Evolutionary conservation across 1,139 yeast genomes (phyloP), one percentile per base, ranked within the genome.

Genomic region (Pichia sp.): DNA sequence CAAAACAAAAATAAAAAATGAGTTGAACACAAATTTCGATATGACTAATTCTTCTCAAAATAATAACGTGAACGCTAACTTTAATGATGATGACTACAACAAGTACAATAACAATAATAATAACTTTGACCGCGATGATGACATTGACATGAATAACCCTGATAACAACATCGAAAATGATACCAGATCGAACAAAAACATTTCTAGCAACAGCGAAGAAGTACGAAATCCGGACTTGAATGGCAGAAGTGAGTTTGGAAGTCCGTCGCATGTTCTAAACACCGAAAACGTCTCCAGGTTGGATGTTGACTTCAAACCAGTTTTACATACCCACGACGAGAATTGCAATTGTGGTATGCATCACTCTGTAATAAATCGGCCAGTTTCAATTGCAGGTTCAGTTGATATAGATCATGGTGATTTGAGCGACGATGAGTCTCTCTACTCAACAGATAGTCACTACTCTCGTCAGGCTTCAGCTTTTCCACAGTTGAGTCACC

Each of bases 351-450:
- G 87, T 65, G 72, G 75, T 10, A 71, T 79, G 47, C 77, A 75
- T 55, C 82, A 79, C 62, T 72, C 82, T 0, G 76, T 82, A 7
- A 84, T 81, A 58, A 84, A 82, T 60, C 64, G 85, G 40, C 88
- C 88, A 0, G 87, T 83, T 0, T 81, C 86, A 1, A 76, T 83
- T 51, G 82, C 85, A 0, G 85, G 86, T 1, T 75, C 84, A 0
- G 73, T 80, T 1, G 81, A 78, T 61, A 72, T 74, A 8, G 75
- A 72, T 50, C 59, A 57, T 29, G 71, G 71, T 1, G 78, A 76
- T 50, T 65, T 81, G 47, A 78, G 81, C 52, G 85, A 81, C 60
- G 83, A 78, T 48, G 81, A 78, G 30, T 62, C 67, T 15, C 51
- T 64, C 8, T 57, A 60, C 49, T 62, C 67, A 2, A 53, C 34